These are phyloP conservation scores for Ustulina deusta DNA, from an alignment of 2,329 filamentous ascomycete genomes.

Conservation along the genomic window DNA sequence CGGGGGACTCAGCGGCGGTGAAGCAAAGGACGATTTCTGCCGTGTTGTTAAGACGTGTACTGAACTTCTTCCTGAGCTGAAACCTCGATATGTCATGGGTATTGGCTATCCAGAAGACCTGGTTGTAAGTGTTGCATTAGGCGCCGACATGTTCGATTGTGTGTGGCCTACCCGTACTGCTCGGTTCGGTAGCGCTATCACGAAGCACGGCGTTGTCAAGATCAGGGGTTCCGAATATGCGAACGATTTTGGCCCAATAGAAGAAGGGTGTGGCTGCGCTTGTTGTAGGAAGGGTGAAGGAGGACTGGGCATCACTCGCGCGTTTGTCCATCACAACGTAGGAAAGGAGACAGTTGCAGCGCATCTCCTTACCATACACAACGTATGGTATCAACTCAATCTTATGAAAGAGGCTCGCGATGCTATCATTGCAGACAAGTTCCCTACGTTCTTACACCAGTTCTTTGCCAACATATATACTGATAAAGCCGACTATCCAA, in stretches of 20 bases:
- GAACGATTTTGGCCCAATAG: conserved; percentile 84
- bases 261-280: conserved; percentile 82
- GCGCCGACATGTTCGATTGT: conserved; percentile 99
- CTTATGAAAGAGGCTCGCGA: conserved; percentile 82
- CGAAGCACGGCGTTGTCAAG: conserved; percentile 83
- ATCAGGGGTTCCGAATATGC: conserved; percentile 81
- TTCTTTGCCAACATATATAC: conserved; percentile 84
- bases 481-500: conserved; percentile 75
- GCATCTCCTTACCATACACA: conserved; percentile 87
- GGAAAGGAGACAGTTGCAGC: conserved; percentile 96
- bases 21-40: conserved; percentile 94
- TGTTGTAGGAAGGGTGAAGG: conserved; percentile 78
- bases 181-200: conserved; percentile 95
- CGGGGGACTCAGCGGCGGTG: conserved; percentile 92
- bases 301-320: conserved; percentile 83
- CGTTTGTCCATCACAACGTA: conserved; percentile 91
- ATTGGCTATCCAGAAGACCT: conserved; percentile 98
- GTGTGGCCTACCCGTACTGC: conserved; percentile 98
- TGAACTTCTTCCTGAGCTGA: conserved; percentile 82
- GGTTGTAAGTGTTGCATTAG: conserved; percentile 90
- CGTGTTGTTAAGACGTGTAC: conserved; percentile 90
- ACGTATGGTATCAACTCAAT: conserved; percentile 90
- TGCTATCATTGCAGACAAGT: conserved; percentile 84
- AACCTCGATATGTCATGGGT: conserved; percentile 99
- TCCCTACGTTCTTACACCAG: conserved; percentile 78